These are phyloP conservation scores for Macrophomina tecta DNA, from an alignment of 2,329 filamentous ascomycete species.

Conservation along the genomic window DNA sequence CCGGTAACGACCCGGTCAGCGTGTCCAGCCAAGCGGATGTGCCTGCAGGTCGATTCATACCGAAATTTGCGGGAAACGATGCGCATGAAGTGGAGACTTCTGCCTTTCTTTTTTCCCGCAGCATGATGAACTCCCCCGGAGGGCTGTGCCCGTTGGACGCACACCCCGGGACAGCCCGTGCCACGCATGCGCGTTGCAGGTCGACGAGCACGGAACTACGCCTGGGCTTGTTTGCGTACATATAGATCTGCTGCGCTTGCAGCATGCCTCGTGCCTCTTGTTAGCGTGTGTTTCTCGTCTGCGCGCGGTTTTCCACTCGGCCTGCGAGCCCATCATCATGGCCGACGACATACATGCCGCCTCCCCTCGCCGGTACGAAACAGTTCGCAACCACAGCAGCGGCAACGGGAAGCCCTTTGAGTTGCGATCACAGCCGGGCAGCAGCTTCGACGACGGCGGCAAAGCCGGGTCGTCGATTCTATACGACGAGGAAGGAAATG, in stretches of 20 bases:
- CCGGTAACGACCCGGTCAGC: constrained; percentile 9
- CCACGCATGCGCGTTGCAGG: background rate
- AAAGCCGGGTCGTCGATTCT: constrained; percentile 18
- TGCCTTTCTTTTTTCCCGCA: background rate
- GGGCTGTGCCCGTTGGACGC: too few relatives aligned
- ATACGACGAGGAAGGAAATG: background rate
- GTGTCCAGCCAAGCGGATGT: constrained; percentile 14
- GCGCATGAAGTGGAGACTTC: background rate
- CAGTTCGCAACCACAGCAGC: background rate
- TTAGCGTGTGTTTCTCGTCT: background rate
- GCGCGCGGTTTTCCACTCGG: background rate
- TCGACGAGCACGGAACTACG: background rate
- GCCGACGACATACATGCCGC: constrained; percentile 3
- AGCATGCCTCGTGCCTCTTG: background rate
- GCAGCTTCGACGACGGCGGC: background rate
- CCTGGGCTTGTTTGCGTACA: background rate
- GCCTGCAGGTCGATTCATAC: background rate
- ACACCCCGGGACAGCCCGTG: background rate
- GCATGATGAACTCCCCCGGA: background rate
- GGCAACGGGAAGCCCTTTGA: background rate
- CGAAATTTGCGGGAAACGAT: background rate
- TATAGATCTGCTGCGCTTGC: constrained; percentile 19
- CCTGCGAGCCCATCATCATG: background rate
- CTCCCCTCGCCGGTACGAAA: background rate
- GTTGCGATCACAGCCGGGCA: background rate